These are phyloP conservation scores for Yamadazyma trypodendri DNA, from an alignment of 1,139 yeast genomes.

Conservation along the genomic window DNA sequence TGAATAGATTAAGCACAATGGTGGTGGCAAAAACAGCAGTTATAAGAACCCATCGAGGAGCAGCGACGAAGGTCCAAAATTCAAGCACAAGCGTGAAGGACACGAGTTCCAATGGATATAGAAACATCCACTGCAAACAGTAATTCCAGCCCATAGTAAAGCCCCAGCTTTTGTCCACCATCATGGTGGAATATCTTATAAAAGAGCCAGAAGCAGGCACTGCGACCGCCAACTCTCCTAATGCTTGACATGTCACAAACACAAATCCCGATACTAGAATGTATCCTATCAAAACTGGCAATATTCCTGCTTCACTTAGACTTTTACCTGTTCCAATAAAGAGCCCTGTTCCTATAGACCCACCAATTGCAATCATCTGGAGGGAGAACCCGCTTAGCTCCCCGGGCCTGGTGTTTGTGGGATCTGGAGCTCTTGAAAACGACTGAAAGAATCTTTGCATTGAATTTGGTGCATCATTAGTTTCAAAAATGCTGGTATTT, in stretches of 20 bases:
- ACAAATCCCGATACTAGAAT: slow-evolving; percentile 65
- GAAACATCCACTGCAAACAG: slow-evolving; percentile 74
- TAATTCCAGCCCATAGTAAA: slow-evolving; percentile 79
- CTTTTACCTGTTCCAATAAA: slow-evolving; percentile 74
- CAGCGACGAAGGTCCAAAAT: slow-evolving; percentile 43
- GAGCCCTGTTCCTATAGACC: slow-evolving; percentile 65
- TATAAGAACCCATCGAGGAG: slow-evolving; percentile 53
- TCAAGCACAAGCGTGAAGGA: slow-evolving; percentile 71
- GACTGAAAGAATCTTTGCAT: not conserved
- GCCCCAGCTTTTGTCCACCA: slow-evolving; percentile 75
- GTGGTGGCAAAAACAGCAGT: slow-evolving; percentile 51
- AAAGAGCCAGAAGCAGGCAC: slow-evolving; percentile 81
- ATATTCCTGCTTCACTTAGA: slow-evolving; percentile 73
- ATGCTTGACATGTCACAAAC: slow-evolving; percentile 73
- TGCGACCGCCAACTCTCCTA: slow-evolving; percentile 78
- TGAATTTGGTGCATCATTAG: not conserved
- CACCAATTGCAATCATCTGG: slow-evolving; percentile 64
- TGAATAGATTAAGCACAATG: slow-evolving; percentile 57
- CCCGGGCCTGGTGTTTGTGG: not conserved
- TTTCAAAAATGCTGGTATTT: not conserved
- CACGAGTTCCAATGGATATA: slow-evolving; percentile 70
- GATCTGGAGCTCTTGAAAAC: not conserved
- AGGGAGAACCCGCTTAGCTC: slow-evolving; percentile 21
- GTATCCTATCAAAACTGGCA: slow-evolving; percentile 67
- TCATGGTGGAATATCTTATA: slow-evolving; percentile 63